These are phyloP conservation scores for Lophiotrema nucula DNA, from an alignment of 495 filamentous ascomycete genomes.

Conservation along the genomic window DNA sequence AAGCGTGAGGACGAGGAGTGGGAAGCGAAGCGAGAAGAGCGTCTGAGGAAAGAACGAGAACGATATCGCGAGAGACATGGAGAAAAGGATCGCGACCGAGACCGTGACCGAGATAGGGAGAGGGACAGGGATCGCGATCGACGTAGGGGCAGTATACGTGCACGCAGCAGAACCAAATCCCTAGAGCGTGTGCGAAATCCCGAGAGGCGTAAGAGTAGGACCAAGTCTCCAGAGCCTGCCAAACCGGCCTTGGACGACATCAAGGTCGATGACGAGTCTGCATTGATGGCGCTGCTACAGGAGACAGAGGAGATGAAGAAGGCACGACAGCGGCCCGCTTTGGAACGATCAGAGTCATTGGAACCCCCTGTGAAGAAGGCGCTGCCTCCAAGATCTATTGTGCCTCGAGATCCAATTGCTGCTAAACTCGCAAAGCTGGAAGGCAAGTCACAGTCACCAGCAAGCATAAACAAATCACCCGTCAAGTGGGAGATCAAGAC, in stretches of 20 bases:
- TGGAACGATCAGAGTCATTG: conserved; percentile 51
- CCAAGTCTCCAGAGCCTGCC: conserved; percentile 40
- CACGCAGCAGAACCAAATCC: conserved; percentile 35
- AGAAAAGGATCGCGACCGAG: conserved; percentile 39
- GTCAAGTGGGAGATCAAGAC: conserved; percentile 27
- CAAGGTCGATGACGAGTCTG: conserved; percentile 57
- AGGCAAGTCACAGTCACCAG: conserved; percentile 13
- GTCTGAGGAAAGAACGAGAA: not conserved
- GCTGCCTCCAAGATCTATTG: conserved; percentile 37
- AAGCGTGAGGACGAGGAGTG: conserved; percentile 17
- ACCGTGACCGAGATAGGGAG: conserved; percentile 28
- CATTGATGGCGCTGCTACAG: conserved; percentile 55
- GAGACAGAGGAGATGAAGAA: conserved; percentile 64
- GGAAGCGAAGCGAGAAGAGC: conserved; percentile 15
- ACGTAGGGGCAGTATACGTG: conserved; percentile 38
- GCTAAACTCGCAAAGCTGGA: conserved; percentile 31
- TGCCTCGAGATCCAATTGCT: conserved; percentile 38
- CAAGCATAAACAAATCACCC: conserved; percentile 6
- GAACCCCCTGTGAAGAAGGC: conserved; percentile 47
- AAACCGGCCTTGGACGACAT: conserved; percentile 48
- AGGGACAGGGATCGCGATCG: conserved; percentile 44
- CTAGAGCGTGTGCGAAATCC: conserved; percentile 24
- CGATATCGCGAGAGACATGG: not conserved
- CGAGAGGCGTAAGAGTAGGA: conserved; percentile 40
- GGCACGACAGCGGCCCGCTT: conserved; percentile 56